Base-by-base conservation (phyloP, 176 grass and related monocot genomes). In the Musa schizocarpa region DNA sequence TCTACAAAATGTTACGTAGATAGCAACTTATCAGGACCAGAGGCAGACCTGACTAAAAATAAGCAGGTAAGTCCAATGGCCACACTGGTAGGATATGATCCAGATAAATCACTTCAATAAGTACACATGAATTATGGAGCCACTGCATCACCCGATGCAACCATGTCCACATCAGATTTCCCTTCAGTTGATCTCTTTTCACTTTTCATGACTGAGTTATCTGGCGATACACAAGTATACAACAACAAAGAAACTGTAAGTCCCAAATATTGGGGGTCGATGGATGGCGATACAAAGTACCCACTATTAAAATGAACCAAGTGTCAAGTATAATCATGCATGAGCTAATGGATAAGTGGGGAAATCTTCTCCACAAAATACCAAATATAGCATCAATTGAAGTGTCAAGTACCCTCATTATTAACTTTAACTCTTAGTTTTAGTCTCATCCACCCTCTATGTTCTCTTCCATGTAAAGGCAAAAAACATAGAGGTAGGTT, bases 141-240 rank as follows among this genome's bases (percentile, higher is more conserved):
- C 90, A 99, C 92, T 14, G 88, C 77, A 74, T 99, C 91, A 53
- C 87, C 82, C 25, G 90, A 87, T 52, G 87, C 85, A 81, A 92
- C 74, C 59, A 87, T 92, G 54, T 88, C 89, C 75, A 88, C 87
- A 43, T 95, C 84, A 20, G 81, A 54, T 26, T 87, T 83, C 79
- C 89, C 84, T 84, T 83, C 88, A 17, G 86, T 92, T 53, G 86
- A 53, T 82, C 79, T 82, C 69, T 81, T 82, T 68, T 83, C 80
- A 29, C 86, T 79, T 43, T 92, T 85, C 90, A 91, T 86, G 34
- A 76, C 86, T 55, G 89, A 64, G 24, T 84, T 57, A 22, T 85
- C 96, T 99, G 81, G 59, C 29, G 82, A 75, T 49, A 83, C 7
- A 81, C 1, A 90, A 74, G 73, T 43, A 43, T 43, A 43, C 34